These are phyloP conservation scores for Malus sieversii DNA, from an alignment of 306 rosid species.

Conservation along the genomic window DNA sequence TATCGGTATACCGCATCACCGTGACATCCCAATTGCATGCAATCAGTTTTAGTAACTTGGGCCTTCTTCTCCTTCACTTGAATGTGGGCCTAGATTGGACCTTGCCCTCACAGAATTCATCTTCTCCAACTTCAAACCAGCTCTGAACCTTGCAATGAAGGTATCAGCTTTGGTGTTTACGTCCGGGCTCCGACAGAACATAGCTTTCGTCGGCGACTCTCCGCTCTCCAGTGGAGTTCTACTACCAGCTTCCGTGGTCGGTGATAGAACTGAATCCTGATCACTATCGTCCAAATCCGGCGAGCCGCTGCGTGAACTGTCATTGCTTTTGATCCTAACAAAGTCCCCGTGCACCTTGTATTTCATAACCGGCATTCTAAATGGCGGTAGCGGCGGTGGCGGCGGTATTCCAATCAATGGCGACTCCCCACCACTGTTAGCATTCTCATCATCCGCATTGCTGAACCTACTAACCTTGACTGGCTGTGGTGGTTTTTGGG, in stretches of 20 bases:
- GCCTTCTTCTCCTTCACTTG: slow-evolving; percentile 2
- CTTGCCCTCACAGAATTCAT: slow-evolving; percentile 56
- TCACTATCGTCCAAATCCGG: slow-evolving; percentile 49
- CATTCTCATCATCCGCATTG: slow-evolving; percentile 18
- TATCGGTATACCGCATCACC: no score
- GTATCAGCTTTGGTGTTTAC: slow-evolving; percentile 73
- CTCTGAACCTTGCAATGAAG: slow-evolving; percentile 67
- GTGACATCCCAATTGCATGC: no score
- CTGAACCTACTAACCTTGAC: slow-evolving; percentile 19
- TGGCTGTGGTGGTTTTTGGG: slow-evolving; percentile 17
- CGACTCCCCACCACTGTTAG: slow-evolving; percentile 40
- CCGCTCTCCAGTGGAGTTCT: slow-evolving; percentile 1
- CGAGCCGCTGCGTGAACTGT: slow-evolving; percentile 47
- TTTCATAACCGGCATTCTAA: slow-evolving; percentile 44
- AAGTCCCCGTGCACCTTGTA: slow-evolving; percentile 55
- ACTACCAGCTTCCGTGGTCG: slow-evolving; percentile 6
- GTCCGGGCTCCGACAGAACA: slow-evolving; percentile 66
- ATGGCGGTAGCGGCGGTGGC: slow-evolving; percentile 65
- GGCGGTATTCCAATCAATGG: slow-evolving; percentile 50
- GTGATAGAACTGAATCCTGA: slow-evolving; percentile 24
- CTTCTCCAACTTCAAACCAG: slow-evolving; percentile 64
- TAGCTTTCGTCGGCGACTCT: slow-evolving; percentile 20
- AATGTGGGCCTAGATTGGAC: slow-evolving; percentile 41
- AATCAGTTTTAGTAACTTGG: slow-evolving; percentile 1
- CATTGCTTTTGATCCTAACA: slow-evolving; percentile 56